These are phyloP conservation scores for Trametes hirsuta DNA, from an alignment of 1,284 basidiomycete genomes.

Conservation along the genomic window DNA sequence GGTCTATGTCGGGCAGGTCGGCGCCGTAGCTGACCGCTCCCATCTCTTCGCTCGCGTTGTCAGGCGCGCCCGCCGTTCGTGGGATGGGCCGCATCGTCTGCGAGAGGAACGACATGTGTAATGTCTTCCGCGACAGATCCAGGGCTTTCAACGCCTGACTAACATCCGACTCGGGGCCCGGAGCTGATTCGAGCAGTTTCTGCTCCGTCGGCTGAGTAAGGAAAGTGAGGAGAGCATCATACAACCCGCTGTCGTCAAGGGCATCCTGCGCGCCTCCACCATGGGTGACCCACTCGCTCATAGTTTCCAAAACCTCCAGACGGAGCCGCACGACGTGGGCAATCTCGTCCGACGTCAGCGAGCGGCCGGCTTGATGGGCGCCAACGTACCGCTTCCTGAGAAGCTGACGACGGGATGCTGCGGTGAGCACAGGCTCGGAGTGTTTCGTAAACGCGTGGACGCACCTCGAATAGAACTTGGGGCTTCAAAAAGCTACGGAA, in stretches of 20 bases:
- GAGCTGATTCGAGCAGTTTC: slow-evolving; percentile 16
- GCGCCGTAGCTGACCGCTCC: slow-evolving; percentile 48
- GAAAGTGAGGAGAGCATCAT: slow-evolving; percentile 58
- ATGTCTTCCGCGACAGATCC: slow-evolving; percentile 43
- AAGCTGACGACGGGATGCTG: slow-evolving; percentile 46
- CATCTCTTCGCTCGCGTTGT: slow-evolving; percentile 32
- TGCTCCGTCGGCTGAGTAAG: slow-evolving; percentile 39
- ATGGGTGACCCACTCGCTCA: slow-evolving; percentile 69
- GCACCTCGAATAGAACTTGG: slow-evolving; percentile 79
- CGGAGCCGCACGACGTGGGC: slow-evolving; percentile 39
- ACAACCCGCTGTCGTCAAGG: slow-evolving; percentile 69
- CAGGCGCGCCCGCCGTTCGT: slow-evolving; percentile 29
- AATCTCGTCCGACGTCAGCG: slow-evolving; percentile 29
- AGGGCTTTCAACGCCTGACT: slow-evolving; percentile 51
- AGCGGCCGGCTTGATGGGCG: slow-evolving; percentile 39
- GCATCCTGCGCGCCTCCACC: slow-evolving; percentile 78
- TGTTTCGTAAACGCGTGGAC: slow-evolving; percentile 25
- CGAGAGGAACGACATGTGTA: slow-evolving; percentile 53
- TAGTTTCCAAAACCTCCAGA: slow-evolving; percentile 61
- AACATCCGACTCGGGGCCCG: slow-evolving; percentile 44
- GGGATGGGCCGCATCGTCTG: slow-evolving; percentile 65
- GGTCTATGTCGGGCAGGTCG: slow-evolving; percentile 69
- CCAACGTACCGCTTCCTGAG: slow-evolving; percentile 72
- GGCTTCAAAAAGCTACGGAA: slow-evolving; percentile 81
- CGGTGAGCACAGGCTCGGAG: slow-evolving; percentile 8